A percentile compares a stretch with the other conserved stretches of the same genome.
phyloP scores from a whole-genome alignment of 768 basidiomycete genomes.

The Leccinum rimulosum region DNA sequence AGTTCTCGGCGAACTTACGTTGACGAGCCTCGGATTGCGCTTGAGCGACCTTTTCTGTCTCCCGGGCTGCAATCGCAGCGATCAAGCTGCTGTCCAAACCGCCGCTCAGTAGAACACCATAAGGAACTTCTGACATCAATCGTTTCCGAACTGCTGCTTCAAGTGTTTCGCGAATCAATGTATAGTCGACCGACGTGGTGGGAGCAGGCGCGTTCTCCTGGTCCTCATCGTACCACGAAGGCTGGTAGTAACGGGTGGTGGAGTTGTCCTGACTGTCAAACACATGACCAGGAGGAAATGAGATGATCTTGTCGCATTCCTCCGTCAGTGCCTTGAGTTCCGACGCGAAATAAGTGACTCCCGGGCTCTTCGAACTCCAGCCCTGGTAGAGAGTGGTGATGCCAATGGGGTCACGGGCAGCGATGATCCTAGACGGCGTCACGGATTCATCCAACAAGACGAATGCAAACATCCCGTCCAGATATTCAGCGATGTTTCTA shows the following conservation, averaged over 20 bases:
- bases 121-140: slow-evolving; percentile 99
- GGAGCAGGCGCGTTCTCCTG: slow-evolving; percentile 56
- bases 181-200: slow-evolving; percentile 59
- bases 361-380: slow-evolving; percentile 80
- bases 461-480: slow-evolving; percentile 99
- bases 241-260: slow-evolving; percentile 82
- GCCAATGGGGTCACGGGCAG: slow-evolving; percentile 95
- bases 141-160: slow-evolving; percentile 93
- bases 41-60: slow-evolving; percentile 87
- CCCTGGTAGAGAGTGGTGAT: slow-evolving; percentile 98
- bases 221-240: slow-evolving; percentile 87
- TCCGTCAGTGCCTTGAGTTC: slow-evolving; percentile 90
- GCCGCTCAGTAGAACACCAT: slow-evolving; percentile 93
- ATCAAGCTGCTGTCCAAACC: slow-evolving; percentile 96
- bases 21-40: slow-evolving; percentile 71
- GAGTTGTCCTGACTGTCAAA: slow-evolving; percentile 83
- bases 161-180: slow-evolving; percentile 70
- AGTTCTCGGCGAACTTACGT: slow-evolving; percentile 50
- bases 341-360: slow-evolving; percentile 87
- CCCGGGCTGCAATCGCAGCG: slow-evolving; percentile 89
- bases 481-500: slow-evolving; percentile 68
- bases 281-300: slow-evolving; percentile 97
- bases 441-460: slow-evolving; percentile 92
- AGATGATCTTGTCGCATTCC: slow-evolving; percentile 91
- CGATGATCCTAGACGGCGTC: slow-evolving; percentile 86